These are phyloP conservation scores for Paracamarosporium sp. DNA, from an alignment of 2,329 filamentous ascomycete species.

Conservation along the genomic window DNA sequence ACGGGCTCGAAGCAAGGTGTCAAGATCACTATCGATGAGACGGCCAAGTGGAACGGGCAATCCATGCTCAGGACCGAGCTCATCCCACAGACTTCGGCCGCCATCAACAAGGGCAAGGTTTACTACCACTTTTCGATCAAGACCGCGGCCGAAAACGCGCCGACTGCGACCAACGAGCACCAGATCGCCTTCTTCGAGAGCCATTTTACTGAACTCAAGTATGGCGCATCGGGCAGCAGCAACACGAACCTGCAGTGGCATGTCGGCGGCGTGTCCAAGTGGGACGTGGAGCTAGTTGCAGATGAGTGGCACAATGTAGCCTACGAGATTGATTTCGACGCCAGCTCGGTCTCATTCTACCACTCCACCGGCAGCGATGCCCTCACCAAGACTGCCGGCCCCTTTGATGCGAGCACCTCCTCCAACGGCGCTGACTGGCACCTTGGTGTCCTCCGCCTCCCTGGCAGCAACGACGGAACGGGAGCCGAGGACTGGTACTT, in stretches of 20 bases:
- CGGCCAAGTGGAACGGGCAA: conserved; percentile 74
- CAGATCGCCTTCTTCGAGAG: conserved; percentile 70
- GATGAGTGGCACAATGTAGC: conserved; percentile 78
- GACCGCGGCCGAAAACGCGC: conserved; percentile 65
- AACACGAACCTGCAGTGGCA: conserved; percentile 69
- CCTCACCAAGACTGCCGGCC: conserved; percentile 64
- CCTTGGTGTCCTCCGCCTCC: conserved; percentile 71
- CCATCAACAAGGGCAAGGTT: conserved; percentile 69
- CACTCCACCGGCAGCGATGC: conserved; percentile 69
- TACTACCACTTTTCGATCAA: conserved; percentile 77
- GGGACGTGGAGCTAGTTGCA: conserved; percentile 67
- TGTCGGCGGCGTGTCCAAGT: conserved; percentile 65
- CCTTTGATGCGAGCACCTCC: conserved; percentile 65
- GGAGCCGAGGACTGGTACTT: conserved; percentile 73
- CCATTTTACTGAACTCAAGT: conserved; percentile 79
- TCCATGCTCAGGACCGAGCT: conserved; percentile 75
- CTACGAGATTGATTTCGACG: conserved; percentile 73
- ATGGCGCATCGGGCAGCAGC: conserved; percentile 57
- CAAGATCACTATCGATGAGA: conserved; percentile 70
- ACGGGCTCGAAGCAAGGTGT: conserved; percentile 68
- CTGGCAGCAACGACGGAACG: conserved; percentile 62
- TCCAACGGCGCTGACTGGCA: conserved; percentile 77
- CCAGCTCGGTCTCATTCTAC: conserved; percentile 70
- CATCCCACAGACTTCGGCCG: conserved; percentile 72
- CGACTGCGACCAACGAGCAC: conserved; percentile 69